Base-by-base conservation (phyloP, 306 rosid species). In the Vachellia collinsii region DNA sequence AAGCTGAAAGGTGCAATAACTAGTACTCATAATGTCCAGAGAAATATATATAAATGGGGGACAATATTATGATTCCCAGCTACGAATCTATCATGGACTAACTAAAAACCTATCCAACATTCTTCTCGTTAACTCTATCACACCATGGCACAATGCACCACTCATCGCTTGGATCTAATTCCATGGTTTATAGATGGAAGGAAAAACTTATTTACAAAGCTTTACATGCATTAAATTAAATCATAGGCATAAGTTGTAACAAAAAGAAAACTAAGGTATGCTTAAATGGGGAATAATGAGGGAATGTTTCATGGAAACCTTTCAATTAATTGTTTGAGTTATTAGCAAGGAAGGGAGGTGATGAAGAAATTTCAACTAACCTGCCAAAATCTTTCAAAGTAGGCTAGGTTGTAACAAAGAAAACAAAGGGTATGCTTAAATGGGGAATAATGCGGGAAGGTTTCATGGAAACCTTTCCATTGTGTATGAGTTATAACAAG, bases 1-100 rank as follows among this genome's bases (percentile, higher is more conserved):
- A 56, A 70, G 16, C 6, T 36, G 66, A 7, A 50, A 10, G 44
- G 44, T 47, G 56, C 56, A 65, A 72, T 83, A 58, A 34, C 47
- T 20, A 16, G 53, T 67, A 47, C 23, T 37, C 25, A 54, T 56
- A 46, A 56, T 46, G 47, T 64, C 73, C 63, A 67, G 36, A 76
- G 29, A 75, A 81, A 51, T 17, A 43, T 20, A 75, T 5, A 75
- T 37, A 66, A 66, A 59, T 16, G 53, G 29, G 29, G 12, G 64
- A 38, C 0, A 25, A 22, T 20, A 43, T 34, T 74, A 70, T 22
- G 14, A 59, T 67, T 50, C 36, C 53, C 67, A 74, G 64, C 77
- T 56, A 6, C 68, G n/a, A 47, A 50, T 70, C 74, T 16, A 48
- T 54, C 70, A 84, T 22, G 29, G n/a, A n/a, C 59, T 72, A 80